Evolutionary conservation across 2,329 filamentous ascomycete species (phyloP).

Genomic region (Pezicula radicicola): DNA sequence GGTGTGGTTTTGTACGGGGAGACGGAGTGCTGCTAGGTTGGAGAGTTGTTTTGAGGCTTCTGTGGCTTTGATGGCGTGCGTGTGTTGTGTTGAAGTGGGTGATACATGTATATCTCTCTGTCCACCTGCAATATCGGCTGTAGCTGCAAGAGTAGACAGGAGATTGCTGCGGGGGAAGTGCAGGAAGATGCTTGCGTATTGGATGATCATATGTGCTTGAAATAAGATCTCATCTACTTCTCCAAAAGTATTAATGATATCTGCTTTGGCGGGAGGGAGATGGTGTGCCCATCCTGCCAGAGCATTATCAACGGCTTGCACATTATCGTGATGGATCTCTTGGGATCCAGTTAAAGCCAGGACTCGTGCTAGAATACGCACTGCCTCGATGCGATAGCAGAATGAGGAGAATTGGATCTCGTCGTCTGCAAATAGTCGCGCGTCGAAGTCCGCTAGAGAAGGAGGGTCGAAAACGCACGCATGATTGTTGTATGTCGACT

Average conservation of each 20-base stretch:
- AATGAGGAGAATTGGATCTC: constrained; percentile 59
- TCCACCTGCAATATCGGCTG: constrained; percentile 1
- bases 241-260: constrained; percentile 31
- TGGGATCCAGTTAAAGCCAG: neutral
- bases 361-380: constrained; percentile 53
- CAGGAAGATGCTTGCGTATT: constrained; percentile 19
- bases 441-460: constrained; percentile 55
- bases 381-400: constrained; percentile 63
- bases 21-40: constrained; percentile 39
- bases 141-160: constrained; percentile 1
- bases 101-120: constrained; percentile 3
- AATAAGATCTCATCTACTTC: constrained; percentile 34
- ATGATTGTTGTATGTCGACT: constrained; percentile 63
- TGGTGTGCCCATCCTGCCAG: constrained; percentile 29
- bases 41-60: constrained; percentile 55
- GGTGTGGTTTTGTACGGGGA: constrained; percentile 44
- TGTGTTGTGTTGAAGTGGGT: constrained; percentile 2
- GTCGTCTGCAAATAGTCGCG: constrained; percentile 55
- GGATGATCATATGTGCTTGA: constrained; percentile 28
- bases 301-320: constrained; percentile 31
- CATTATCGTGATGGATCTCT: constrained; percentile 35
- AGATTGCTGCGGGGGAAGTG: constrained; percentile 2
- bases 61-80: constrained; percentile 54
- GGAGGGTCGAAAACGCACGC: constrained; percentile 27
- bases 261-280: constrained; percentile 34